Percentiles rank a stretch among this genome's conserved stretches.
Conservation (phyloP, 768 basidiomycete genomes). For the Boletus rufocinnamomeus region DNA sequence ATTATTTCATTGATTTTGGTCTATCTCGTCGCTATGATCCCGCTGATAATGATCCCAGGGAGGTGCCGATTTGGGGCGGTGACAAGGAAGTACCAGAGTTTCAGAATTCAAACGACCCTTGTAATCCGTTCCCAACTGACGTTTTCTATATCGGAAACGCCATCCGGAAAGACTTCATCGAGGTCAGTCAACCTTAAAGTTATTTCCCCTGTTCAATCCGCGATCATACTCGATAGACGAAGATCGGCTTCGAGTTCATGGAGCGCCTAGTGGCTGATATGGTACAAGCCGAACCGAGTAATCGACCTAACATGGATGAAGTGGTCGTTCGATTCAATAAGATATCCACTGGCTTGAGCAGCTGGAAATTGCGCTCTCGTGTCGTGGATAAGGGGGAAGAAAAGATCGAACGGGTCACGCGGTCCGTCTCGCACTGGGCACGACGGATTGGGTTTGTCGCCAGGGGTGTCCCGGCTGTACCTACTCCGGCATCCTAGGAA, state of each 20-base stretch:
- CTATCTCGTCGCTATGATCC: background rate
- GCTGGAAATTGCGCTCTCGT: too few relatives aligned
- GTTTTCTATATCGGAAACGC: background rate
- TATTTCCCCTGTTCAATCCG: background rate
- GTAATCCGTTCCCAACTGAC: background rate
- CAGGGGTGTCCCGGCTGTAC: too few relatives aligned
- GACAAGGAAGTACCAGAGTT: background rate
- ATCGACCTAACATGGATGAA: slow-evolving; percentile 38
- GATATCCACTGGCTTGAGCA: too few relatives aligned
- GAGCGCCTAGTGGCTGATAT: background rate
- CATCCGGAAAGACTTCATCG: background rate
- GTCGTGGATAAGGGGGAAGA: slow-evolving; percentile 13
- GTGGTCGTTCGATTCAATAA: too few relatives aligned
- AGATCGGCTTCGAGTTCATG: background rate
- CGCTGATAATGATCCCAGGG: background rate
- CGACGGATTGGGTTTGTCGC: too few relatives aligned
- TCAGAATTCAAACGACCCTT: background rate
- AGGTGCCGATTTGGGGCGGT: background rate
- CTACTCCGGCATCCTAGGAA: too few relatives aligned
- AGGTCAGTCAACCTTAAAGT: background rate
- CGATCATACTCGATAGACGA: background rate
- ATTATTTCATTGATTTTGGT: background rate
- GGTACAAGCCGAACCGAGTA: background rate
- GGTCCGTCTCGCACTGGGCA: slow-evolving; percentile 30
- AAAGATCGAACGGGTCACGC: slow-evolving; percentile 11